A percentile compares a stretch with the other conserved stretches of the same genome.
Evolutionary conservation across 495 filamentous ascomycete genomes (phyloP).

Genomic region (Tetracladium setigerum): DNA sequence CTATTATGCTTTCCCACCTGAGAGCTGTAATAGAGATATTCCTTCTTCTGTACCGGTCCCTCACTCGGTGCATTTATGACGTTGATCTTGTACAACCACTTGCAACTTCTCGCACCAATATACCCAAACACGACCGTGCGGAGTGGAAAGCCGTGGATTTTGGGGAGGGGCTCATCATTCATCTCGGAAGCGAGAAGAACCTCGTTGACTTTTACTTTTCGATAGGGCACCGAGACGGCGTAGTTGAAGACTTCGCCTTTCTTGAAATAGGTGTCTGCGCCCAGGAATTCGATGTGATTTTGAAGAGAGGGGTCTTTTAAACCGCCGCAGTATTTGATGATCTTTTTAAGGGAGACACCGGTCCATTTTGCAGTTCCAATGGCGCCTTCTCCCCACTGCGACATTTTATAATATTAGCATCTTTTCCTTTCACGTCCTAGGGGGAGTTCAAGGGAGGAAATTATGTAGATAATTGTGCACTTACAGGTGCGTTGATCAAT

Average conservation of each 20-base stretch:
- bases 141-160: slow-evolving; percentile 48
- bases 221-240: slow-evolving; percentile 41
- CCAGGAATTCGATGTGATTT: slow-evolving; percentile 44
- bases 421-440: no score
- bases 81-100: slow-evolving; percentile 35
- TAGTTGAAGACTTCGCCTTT: slow-evolving; percentile 43
- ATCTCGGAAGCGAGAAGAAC: slow-evolving; percentile 53
- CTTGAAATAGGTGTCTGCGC: slow-evolving; percentile 49
- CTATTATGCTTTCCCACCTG: slow-evolving; percentile 39
- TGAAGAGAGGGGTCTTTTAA: slow-evolving; percentile 26
- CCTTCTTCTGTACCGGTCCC: slow-evolving; percentile 20
- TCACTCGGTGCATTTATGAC: slow-evolving; percentile 23
- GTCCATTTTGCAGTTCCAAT: slow-evolving; percentile 45
- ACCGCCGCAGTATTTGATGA: slow-evolving; percentile 46
- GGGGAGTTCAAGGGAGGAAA: no score
- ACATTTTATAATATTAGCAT: background rate
- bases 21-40: slow-evolving; percentile 36
- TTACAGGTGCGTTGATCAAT: slow-evolving; percentile 41
- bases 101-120: slow-evolving; percentile 34
- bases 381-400: slow-evolving; percentile 36
- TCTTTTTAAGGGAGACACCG: slow-evolving; percentile 42
- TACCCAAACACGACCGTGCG: slow-evolving; percentile 43
- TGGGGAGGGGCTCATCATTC: slow-evolving; percentile 47
- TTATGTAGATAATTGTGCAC: background rate
- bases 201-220: slow-evolving; percentile 46